phyloP scores from a whole-genome alignment of 75 land plant species.

The Cupressus sempervirens region DNA sequence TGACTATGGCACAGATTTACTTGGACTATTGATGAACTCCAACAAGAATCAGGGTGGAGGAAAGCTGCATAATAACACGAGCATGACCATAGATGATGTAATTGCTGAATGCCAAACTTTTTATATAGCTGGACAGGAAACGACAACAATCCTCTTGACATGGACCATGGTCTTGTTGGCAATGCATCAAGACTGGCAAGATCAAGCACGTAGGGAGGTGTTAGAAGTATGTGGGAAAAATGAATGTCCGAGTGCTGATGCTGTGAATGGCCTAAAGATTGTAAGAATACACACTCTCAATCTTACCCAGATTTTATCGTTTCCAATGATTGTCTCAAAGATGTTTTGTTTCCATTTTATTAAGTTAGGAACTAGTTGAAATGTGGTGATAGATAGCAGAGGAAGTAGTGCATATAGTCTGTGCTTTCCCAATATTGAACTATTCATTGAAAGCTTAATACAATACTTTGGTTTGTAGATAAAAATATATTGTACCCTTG shows the following conservation, averaged over 20 bases:
- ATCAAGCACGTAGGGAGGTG: conserved; percentile 41
- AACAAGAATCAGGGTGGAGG: conserved; percentile 15
- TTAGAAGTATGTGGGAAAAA: conserved; percentile 22
- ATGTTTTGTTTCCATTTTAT: background rate
- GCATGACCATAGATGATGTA: conserved; percentile 41
- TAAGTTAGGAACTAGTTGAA: background rate
- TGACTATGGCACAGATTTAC: conserved; percentile 28
- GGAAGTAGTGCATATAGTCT: background rate
- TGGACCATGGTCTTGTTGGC: conserved; percentile 42
- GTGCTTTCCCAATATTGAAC: background rate
- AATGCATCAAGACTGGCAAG: conserved; percentile 49
- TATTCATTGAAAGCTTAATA: background rate
- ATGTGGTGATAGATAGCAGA: background rate
- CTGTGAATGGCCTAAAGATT: conserved; percentile 37
- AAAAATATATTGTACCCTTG: background rate
- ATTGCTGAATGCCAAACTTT: conserved; percentile 47
- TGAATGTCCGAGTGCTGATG: conserved; percentile 21
- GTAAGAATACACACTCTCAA: conserved; percentile 11
- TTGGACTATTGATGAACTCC: conserved; percentile 35
- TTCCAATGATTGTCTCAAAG: background rate
- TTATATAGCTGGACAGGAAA: conserved; percentile 56
- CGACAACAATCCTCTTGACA: conserved; percentile 23
- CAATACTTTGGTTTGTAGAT: background rate
- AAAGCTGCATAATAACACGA: conserved; percentile 9
- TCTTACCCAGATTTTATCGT: background rate